Percentiles rank a stretch among this genome's conserved stretches.
Evolutionary conservation across 2,329 filamentous ascomycete genomes (phyloP).

Genomic region (Colletotrichum falcatum): DNA sequence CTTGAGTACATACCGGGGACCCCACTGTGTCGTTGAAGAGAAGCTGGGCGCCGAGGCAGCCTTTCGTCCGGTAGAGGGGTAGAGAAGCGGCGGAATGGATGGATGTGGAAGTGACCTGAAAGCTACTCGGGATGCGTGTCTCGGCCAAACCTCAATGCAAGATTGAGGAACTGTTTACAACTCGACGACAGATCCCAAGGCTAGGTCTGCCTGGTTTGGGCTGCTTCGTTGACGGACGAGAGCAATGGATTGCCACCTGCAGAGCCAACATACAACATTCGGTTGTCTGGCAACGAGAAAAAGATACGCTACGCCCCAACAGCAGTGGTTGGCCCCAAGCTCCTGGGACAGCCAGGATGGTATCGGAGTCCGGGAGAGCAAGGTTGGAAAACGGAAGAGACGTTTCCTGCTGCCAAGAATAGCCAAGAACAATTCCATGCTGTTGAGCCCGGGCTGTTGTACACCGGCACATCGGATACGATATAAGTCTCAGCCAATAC

Average conservation of each 20-base stretch:
- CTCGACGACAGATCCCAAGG: neutral
- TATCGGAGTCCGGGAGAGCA: neutral
- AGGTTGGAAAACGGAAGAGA: neutral
- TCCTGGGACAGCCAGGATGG: neutral
- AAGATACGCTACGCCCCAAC: neutral
- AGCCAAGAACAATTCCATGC: conserved; percentile 23
- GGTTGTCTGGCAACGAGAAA: no score
- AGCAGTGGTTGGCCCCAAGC: neutral
- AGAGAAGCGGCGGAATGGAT: neutral
- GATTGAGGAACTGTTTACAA: no score
- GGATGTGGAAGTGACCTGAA: neutral
- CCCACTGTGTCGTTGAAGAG: neutral
- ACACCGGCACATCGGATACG: neutral
- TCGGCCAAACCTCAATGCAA: neutral
- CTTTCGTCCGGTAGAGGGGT: conserved; percentile 26
- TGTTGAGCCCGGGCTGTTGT: conserved; percentile 23
- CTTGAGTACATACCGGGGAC: conserved; percentile 1
- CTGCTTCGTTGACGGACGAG: neutral
- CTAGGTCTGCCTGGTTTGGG: neutral
- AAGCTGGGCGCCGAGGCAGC: conserved; percentile 27
- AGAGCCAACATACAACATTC: neutral
- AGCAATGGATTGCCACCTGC: neutral
- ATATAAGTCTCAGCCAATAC: conserved; percentile 8
- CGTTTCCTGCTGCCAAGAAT: conserved; percentile 24
- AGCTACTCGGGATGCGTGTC: no score